Conservation (phyloP, 2,329 filamentous ascomycete species). For the Hypoxylon sp. region DNA sequence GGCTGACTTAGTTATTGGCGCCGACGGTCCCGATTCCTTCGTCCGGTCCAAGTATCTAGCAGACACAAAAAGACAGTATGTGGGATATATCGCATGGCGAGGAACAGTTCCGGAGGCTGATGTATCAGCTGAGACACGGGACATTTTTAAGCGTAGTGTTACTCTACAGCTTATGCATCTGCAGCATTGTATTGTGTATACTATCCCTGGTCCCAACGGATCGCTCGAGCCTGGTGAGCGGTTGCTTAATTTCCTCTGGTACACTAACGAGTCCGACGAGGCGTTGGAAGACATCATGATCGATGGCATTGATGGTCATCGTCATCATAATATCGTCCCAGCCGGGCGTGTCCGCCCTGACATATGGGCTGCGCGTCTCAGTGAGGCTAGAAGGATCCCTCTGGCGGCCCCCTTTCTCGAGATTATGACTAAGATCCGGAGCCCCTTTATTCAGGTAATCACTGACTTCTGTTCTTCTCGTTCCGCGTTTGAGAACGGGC, state of each 20-base stretch:
- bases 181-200: conserved; percentile 1
- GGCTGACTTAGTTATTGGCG: not conserved
- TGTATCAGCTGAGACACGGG: conserved; percentile 6
- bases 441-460: conserved; percentile 45
- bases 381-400: not conserved
- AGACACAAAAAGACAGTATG: conserved; percentile 1
- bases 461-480: conserved; percentile 35
- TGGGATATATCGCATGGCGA: conserved; percentile 16
- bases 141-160: not conserved
- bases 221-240: conserved; percentile 24
- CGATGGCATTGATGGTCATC: conserved; percentile 14
- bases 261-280: conserved; percentile 30
- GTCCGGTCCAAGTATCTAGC: not conserved
- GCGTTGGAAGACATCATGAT: conserved; percentile 26
- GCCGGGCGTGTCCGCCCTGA: conserved; percentile 11
- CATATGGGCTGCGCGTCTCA: conserved; percentile 11
- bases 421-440: conserved; percentile 37
- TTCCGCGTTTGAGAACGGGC: conserved; percentile 35
- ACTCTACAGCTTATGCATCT: not conserved
- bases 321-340: conserved; percentile 28
- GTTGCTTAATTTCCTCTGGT: conserved; percentile 35
- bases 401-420: conserved; percentile 22
- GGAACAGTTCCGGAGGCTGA: conserved; percentile 4
- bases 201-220: conserved; percentile 20
- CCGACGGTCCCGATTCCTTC: conserved; percentile 2